These are phyloP conservation scores for Talaromyces amestolkiae DNA, from an alignment of 2,329 filamentous ascomycete species.

Conservation along the genomic window DNA sequence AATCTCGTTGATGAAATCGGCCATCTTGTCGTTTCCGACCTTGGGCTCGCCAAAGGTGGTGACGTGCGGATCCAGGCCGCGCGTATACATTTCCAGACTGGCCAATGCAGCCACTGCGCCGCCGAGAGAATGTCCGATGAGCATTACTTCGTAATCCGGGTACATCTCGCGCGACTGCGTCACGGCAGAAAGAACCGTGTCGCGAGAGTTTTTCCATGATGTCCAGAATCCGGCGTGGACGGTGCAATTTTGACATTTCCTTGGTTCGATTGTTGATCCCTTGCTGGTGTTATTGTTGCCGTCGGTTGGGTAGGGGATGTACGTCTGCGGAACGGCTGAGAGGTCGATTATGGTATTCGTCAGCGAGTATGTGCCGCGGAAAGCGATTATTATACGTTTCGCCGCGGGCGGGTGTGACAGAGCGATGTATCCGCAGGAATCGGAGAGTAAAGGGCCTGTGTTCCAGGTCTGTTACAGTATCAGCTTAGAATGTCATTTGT, in stretches of 20 bases:
- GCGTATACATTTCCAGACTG: constrained; percentile 71
- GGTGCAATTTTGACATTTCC: constrained; percentile 78
- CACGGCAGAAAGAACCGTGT: constrained; percentile 66
- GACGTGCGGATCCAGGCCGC: constrained; percentile 72
- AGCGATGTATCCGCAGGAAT: constrained; percentile 91
- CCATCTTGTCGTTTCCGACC: constrained; percentile 55
- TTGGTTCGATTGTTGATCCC: constrained; percentile 32
- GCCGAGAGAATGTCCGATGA: constrained; percentile 89
- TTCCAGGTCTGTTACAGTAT: constrained; percentile 66
- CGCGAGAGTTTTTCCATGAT: constrained; percentile 76
- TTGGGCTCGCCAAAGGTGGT: constrained; percentile 92
- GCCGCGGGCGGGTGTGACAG: constrained; percentile 67
- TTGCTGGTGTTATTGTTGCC: constrained; percentile 37
- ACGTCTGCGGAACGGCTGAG: constrained; percentile 83
- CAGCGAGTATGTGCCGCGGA: constrained; percentile 91
- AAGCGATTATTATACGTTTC: constrained; percentile 75
- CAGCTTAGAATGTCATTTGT: not conserved
- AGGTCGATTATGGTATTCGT: constrained; percentile 88
- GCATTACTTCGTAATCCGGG: constrained; percentile 68
- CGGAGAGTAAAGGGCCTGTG: constrained; percentile 79
- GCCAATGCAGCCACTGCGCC: constrained; percentile 89
- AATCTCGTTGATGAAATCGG: constrained; percentile 52
- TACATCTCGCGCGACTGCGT: constrained; percentile 58
- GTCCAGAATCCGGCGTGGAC: constrained; percentile 87
- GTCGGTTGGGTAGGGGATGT: constrained; percentile 73